These are phyloP conservation scores for Tephrocybe sp. DNA, from an alignment of 768 basidiomycete species.

Conservation along the genomic window DNA sequence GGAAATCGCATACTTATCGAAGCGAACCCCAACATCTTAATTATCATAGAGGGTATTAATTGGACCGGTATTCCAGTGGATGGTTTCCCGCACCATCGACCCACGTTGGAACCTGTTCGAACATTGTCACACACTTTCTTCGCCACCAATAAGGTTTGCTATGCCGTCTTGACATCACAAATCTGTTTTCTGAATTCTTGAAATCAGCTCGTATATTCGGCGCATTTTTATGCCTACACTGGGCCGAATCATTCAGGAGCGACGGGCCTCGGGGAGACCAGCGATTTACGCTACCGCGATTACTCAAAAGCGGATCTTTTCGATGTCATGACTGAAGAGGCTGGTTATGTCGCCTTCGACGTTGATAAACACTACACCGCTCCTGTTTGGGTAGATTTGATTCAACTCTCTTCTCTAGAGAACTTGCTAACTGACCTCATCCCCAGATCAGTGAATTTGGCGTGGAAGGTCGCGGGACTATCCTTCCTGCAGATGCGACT, in stretches of 20 bases:
- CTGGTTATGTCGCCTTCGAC: conserved; percentile 16
- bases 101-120: conserved; percentile 14
- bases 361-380: conserved; percentile 16
- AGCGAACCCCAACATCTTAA: conserved; percentile 16
- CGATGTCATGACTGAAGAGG: conserved; percentile 11
- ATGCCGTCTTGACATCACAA: background rate
- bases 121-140: conserved; percentile 13
- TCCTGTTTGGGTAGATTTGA: conserved; percentile 11
- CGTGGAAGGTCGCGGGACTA: conserved; percentile 13
- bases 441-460: conserved; percentile 18
- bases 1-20: conserved; percentile 16
- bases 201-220: conserved; percentile 13
- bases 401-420: background rate
- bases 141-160: conserved; percentile 12
- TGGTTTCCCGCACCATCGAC: conserved; percentile 18
- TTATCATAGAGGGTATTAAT: conserved; percentile 18
- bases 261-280: conserved; percentile 17
- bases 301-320: conserved; percentile 13
- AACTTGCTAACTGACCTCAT: background rate
- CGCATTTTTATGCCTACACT: conserved; percentile 18
- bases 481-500: conserved; percentile 2
- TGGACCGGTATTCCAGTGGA: conserved; percentile 17
- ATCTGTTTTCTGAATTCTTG: background rate
- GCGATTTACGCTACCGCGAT: conserved; percentile 16
- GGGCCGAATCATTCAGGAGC: conserved; percentile 17